Percentiles rank a stretch among this genome's conserved stretches.
Evolutionary conservation across 495 filamentous ascomycete genomes (phyloP).

Genomic region (Aspergillus homomorphus): DNA sequence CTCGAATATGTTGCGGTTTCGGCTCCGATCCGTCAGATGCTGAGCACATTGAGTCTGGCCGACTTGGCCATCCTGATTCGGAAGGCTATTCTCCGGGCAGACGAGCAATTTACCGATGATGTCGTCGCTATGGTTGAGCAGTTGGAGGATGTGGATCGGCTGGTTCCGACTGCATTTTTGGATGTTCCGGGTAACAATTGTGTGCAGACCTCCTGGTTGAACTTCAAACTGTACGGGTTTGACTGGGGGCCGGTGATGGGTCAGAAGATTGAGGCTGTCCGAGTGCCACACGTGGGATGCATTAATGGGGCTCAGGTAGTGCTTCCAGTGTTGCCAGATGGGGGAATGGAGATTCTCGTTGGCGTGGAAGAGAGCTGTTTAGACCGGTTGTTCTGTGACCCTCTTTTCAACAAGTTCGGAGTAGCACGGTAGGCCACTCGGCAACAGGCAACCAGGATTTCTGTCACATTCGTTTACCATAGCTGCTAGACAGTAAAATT

Average conservation of each 20-base stretch:
- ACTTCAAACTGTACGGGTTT: conserved; percentile 29
- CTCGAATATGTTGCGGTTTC: conserved; percentile 26
- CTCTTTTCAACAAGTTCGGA: conserved; percentile 27
- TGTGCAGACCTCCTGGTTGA: conserved; percentile 31
- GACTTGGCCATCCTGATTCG: conserved; percentile 32
- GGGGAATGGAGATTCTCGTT: conserved; percentile 36
- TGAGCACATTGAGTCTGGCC: conserved; percentile 16
- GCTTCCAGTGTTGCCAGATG: conserved; percentile 30
- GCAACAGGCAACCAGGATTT: too few species aligned
- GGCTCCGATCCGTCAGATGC: conserved; percentile 16
- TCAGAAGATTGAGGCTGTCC: conserved; percentile 28
- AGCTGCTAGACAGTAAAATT: too few species aligned
- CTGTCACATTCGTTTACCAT: too few species aligned
- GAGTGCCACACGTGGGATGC: conserved; percentile 29
- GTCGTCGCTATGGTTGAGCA: conserved; percentile 23
- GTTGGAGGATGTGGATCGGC: conserved; percentile 26
- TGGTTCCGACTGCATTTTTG: conserved; percentile 31
- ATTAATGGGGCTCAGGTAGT: conserved; percentile 38
- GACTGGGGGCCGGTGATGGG: conserved; percentile 36
- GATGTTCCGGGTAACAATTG: conserved; percentile 35
- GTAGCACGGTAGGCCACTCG: conserved; percentile 19
- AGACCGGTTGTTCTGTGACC: conserved; percentile 27
- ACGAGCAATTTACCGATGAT: conserved; percentile 24
- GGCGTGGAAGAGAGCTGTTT: conserved; percentile 29
- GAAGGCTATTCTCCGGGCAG: conserved; percentile 27